Conservation (phyloP, 805 yeast genomes). For the Cyberlindnera meyerae region DNA sequence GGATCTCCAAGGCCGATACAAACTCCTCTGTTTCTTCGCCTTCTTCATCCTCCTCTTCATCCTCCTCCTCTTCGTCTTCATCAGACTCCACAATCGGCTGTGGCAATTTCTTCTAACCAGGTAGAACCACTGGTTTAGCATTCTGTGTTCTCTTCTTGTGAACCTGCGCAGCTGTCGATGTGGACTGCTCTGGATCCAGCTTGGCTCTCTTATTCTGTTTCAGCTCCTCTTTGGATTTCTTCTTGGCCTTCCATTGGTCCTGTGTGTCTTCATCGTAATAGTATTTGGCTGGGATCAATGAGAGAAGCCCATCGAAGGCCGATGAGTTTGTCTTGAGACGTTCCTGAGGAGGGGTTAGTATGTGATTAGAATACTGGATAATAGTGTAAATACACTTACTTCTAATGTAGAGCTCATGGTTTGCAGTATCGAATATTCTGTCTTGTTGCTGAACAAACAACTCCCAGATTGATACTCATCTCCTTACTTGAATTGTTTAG, state of each 20-base stretch:
- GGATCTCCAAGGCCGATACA: no score
- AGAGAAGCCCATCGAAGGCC: constrained; percentile 83
- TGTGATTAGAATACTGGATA: neutral
- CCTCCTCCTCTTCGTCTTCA: no score
- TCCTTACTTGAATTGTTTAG: neutral
- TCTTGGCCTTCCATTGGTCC: constrained; percentile 86
- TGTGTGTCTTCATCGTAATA: constrained; percentile 88
- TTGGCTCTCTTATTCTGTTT: constrained; percentile 61
- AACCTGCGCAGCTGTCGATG: constrained; percentile 55
- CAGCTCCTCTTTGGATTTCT: constrained; percentile 62
- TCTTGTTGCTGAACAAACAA: no score
- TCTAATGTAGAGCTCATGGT: constrained; percentile 61
- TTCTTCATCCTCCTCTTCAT: no score
- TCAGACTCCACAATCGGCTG: constrained; percentile 12
- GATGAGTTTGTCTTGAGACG: constrained; percentile 72
- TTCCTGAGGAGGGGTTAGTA: constrained; percentile 39
- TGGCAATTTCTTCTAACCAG: constrained; percentile 28
- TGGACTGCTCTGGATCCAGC: constrained; percentile 60
- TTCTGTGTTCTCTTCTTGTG: constrained; percentile 47
- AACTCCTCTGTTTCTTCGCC: neutral
- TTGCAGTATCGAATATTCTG: no score
- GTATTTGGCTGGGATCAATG: constrained; percentile 90
- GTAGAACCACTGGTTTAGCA: constrained; percentile 44
- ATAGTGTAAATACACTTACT: constrained; percentile 34
- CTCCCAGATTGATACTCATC: no score